These are phyloP conservation scores for Zygotorulaspora mrakii DNA, from an alignment of 1,139 yeast species.

Conservation along the genomic window DNA sequence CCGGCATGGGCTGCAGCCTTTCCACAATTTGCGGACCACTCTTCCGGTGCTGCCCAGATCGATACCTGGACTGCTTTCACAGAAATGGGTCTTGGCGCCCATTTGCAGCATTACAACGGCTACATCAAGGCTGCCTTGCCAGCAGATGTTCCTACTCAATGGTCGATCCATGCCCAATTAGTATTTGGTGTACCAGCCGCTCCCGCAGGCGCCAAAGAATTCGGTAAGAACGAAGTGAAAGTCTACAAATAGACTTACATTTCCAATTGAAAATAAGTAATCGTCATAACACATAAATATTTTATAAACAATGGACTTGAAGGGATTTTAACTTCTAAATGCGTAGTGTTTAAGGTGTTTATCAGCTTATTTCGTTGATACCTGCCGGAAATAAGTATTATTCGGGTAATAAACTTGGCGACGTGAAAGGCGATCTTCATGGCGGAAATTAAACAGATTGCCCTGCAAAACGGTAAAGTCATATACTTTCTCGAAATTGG, in stretches of 20 bases:
- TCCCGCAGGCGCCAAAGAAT: constrained; percentile 36
- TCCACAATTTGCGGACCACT: constrained; percentile 44
- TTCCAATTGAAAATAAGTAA: no score
- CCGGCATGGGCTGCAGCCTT: constrained; percentile 42
- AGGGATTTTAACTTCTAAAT: no score
- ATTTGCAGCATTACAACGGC: constrained; percentile 48
- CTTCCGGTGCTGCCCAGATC: constrained; percentile 47
- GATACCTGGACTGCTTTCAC: constrained; percentile 45
- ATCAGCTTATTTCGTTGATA: background rate
- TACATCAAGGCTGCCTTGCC: constrained; percentile 41
- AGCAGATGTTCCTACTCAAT: constrained; percentile 39
- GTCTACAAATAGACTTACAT: constrained; percentile 30
- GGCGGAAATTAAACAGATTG: background rate
- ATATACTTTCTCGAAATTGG: no score
- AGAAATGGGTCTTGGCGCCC: constrained; percentile 44
- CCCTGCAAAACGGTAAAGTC: background rate
- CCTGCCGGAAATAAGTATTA: no score
- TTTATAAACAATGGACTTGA: no score
- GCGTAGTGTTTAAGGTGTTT: background rate
- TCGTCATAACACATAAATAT: no score
- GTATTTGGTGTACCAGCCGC: constrained; percentile 44
- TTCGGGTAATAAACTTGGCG: background rate
- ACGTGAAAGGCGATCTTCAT: background rate
- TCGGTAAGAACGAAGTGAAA: constrained; percentile 39
- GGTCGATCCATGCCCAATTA: constrained; percentile 46